Conservation (phyloP, 2,329 filamentous ascomycete species). For the Mycogone perniciosa region DNA sequence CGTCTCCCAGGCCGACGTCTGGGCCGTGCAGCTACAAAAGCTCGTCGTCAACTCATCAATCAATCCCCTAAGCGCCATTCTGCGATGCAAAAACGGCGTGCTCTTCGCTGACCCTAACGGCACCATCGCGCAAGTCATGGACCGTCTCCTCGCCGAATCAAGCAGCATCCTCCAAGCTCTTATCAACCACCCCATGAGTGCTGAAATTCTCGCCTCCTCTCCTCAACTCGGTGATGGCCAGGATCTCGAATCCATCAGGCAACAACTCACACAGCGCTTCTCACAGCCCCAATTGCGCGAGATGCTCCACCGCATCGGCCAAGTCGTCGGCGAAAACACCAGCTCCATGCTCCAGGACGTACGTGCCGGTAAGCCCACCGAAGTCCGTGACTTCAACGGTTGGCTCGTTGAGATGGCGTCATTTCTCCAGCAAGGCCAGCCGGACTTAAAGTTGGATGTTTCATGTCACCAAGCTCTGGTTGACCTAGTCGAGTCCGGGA, state of each 20-base stretch:
- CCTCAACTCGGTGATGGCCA: background rate
- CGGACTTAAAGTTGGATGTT: slow-evolving; percentile 20
- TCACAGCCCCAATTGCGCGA: slow-evolving; percentile 34
- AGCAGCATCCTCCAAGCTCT: slow-evolving; percentile 64
- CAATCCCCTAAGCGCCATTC: slow-evolving; percentile 76
- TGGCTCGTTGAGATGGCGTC: slow-evolving; percentile 45
- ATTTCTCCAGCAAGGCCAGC: slow-evolving; percentile 26
- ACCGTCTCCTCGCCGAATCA: slow-evolving; percentile 66
- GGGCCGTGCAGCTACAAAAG: slow-evolving; percentile 73
- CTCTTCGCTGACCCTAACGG: slow-evolving; percentile 54
- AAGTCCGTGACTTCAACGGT: slow-evolving; percentile 55
- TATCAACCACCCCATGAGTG: slow-evolving; percentile 50
- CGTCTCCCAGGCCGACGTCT: slow-evolving; percentile 40
- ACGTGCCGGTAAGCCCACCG: slow-evolving; percentile 43
- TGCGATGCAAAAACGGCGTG: slow-evolving; percentile 72
- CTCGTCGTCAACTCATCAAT: slow-evolving; percentile 73
- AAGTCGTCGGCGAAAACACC: slow-evolving; percentile 46
- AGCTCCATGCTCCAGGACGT: slow-evolving; percentile 60
- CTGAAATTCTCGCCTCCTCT: slow-evolving; percentile 29
- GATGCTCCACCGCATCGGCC: slow-evolving; percentile 42
- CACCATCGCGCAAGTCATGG: slow-evolving; percentile 54
- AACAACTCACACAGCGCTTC: slow-evolving; percentile 28
- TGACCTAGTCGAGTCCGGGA: slow-evolving; percentile 34
- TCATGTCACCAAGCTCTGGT: slow-evolving; percentile 37
- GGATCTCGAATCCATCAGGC: background rate